A percentile compares a stretch with the other conserved stretches of the same genome.
phyloP scores from a whole-genome alignment of 768 basidiomycete genomes.

The Galerina sulciceps region DNA sequence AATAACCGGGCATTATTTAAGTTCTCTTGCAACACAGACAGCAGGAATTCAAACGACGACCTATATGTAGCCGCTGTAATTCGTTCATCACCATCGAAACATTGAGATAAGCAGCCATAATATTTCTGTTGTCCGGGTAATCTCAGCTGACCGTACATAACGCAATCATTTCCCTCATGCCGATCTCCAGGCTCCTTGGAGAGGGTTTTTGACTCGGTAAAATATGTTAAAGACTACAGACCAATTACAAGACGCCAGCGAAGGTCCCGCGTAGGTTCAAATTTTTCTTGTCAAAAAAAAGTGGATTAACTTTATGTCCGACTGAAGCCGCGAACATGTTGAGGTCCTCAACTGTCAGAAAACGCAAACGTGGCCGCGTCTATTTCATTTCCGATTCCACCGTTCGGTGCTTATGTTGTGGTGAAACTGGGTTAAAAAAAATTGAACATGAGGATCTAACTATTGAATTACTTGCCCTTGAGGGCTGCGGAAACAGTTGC shows the following conservation, averaged over 20 bases:
- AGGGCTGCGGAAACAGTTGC: neutral
- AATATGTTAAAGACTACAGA: neutral
- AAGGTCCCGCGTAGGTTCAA: neutral
- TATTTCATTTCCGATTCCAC: conserved; percentile 13
- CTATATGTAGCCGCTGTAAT: no score
- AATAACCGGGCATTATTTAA: neutral
- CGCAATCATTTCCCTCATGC: neutral
- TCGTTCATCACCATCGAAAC: no score
- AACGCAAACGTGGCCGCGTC: neutral
- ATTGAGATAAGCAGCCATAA: no score
- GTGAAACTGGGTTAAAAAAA: neutral
- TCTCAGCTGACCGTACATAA: neutral
- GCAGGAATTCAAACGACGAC: neutral
- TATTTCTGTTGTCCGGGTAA: no score
- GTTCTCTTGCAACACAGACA: neutral
- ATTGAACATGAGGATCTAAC: neutral
- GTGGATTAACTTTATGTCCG: neutral
- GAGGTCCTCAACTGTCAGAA: neutral
- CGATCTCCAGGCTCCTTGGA: neutral
- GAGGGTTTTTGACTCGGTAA: neutral
- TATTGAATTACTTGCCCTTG: neutral
- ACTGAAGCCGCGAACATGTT: neutral
- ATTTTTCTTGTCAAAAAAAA: neutral
- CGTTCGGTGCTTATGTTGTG: conserved; percentile 1
- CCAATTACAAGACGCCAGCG: conserved; percentile 1